Evolutionary conservation across 768 basidiomycete genomes (phyloP).

Genomic region (Termitomyces eurrhizus): DNA sequence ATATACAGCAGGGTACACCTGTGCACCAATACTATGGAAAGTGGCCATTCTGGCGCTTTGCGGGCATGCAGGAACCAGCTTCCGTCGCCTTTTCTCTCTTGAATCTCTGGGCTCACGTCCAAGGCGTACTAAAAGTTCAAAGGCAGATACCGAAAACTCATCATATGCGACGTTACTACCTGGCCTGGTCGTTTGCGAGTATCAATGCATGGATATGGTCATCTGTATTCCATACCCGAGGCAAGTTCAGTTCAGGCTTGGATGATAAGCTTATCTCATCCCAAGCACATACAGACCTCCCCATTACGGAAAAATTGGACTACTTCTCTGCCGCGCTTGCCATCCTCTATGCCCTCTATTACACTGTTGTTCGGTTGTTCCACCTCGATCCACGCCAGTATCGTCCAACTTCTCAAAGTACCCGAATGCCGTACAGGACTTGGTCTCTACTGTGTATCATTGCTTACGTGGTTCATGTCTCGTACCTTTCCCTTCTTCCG

Average conservation of each 20-base stretch:
- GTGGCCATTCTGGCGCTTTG: slow-evolving; percentile 91
- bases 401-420: slow-evolving; percentile 21
- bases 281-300: slow-evolving; percentile 53
- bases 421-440: slow-evolving; percentile 16
- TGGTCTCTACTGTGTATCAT: slow-evolving; percentile 56
- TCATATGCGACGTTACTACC: slow-evolving; percentile 68
- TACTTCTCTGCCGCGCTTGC: slow-evolving; percentile 92
- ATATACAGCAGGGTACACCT: slow-evolving; percentile 33
- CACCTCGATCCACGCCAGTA: slow-evolving; percentile 56
- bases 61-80: slow-evolving; percentile 93
- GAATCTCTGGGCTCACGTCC: slow-evolving; percentile 74
- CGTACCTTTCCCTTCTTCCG: slow-evolving; percentile 71
- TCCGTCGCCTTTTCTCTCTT: slow-evolving; percentile 86
- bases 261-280: slow-evolving; percentile 2
- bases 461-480: slow-evolving; percentile 64
- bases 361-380: slow-evolving; percentile 70
- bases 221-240: slow-evolving; percentile 87
- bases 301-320: slow-evolving; percentile 84
- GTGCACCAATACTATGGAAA: slow-evolving; percentile 90
- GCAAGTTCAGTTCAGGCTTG: slow-evolving; percentile 37
- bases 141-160: slow-evolving; percentile 48
- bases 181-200: slow-evolving; percentile 62
- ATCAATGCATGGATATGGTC: slow-evolving; percentile 95
- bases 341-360: slow-evolving; percentile 80
- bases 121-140: slow-evolving; percentile 50